Evolutionary conservation across 305 asterid species (phyloP).

Genomic region (Solanum hybrid): DNA sequence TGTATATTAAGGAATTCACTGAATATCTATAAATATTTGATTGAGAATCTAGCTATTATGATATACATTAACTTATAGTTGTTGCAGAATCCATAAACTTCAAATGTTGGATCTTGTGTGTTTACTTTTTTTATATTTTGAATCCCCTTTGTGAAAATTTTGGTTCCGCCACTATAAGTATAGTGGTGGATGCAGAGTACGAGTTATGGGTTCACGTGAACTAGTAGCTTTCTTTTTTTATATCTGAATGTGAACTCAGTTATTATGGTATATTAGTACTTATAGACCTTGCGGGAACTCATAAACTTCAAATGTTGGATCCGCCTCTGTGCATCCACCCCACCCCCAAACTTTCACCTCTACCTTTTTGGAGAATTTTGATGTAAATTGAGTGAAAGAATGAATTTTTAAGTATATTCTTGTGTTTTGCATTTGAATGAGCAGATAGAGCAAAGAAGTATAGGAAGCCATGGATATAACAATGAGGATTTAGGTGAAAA

Average conservation of each 20-base stretch:
- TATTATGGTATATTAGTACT: neutral
- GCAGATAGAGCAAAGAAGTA: conserved; percentile 22
- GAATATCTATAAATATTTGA: neutral
- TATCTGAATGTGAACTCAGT: neutral
- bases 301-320: neutral
- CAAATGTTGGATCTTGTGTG: neutral
- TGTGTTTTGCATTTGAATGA: neutral
- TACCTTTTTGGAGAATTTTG: neutral
- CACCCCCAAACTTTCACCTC: neutral
- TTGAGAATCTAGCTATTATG: neutral
- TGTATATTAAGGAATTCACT: too few species aligned
- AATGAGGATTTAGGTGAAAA: conserved; percentile 39
- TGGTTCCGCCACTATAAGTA: neutral
- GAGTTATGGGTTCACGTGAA: neutral
- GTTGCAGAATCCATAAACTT: neutral
- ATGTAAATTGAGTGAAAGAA: neutral
- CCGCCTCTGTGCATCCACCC: fast-evolving
- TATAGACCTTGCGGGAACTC: fast-evolving
- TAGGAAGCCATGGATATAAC: conserved; percentile 13
- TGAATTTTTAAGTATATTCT: neutral
- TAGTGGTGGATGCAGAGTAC: neutral
- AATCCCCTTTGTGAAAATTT: neutral
- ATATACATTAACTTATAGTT: neutral
- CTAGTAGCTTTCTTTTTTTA: neutral
- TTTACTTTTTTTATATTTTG: too few species aligned